Base-by-base conservation (phyloP, 495 filamentous ascomycete species). In the Penicillium argentinense region DNA sequence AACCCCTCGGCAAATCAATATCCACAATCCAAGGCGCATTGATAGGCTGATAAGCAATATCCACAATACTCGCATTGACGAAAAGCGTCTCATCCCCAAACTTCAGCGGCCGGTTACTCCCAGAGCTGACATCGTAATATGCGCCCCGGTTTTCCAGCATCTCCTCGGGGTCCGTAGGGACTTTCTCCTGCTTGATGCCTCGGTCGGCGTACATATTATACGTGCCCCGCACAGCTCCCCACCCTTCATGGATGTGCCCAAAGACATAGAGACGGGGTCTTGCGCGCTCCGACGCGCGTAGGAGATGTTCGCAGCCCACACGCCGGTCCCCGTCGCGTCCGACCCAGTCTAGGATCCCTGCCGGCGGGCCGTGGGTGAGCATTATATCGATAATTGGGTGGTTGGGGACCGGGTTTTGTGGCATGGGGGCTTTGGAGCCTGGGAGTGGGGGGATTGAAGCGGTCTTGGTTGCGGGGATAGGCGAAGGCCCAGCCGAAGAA, bases 361-460 rank as follows among this genome's bases (percentile, higher is more conserved):
- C 53, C 0, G 88, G 86, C 6, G 88, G 88, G 3, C 87, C 84
- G 53, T 93, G 88, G 0, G 87, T 90, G 49, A 91, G 75, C 30
- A 84, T 72, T 3, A 91, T 73, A 51, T 91, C 84, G 9, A 85
- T 63, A 1, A 48, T 57, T 0, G 75, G 64, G 39, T 64, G 79
- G 50, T 59, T 51, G 0, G 74, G 84, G 52, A 78, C 66, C 2
- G 78, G 78, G 23, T 73, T 71, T 12, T 41, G 63, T 1, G 72
- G 71, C 16, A 29, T 24, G 12, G 46, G 45, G 12, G 8, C 12
- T 1, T 16, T 29, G 45, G 36, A 57, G 22, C 54, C 51, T 9
- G 55, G 44, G 3, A 44, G 7, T n/a, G 1, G 64, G 55, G 16
- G 57, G 59, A 51, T 82, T 82, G 59, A 72, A 85, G 3, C 81